These are phyloP conservation scores for Neckera pumila DNA, from an alignment of 225 moss, liverwort and hornwort species.

Conservation along the genomic window DNA sequence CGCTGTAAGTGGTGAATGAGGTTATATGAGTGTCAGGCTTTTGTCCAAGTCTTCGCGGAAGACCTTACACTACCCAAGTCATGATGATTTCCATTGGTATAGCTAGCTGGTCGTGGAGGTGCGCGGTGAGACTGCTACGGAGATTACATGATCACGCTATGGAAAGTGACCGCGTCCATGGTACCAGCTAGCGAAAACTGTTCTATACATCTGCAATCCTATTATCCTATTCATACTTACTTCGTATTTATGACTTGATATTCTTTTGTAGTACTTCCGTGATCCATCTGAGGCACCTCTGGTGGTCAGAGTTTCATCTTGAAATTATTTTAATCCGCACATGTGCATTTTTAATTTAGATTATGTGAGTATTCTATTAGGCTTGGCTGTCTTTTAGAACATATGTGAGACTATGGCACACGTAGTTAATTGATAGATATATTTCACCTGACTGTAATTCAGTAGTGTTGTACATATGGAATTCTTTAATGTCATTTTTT, in stretches of 20 bases:
- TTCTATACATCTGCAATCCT: constrained; percentile 3
- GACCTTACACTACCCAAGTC: not conserved
- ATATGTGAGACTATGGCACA: not conserved
- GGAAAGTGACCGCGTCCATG: constrained; percentile 16
- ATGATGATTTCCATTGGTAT: constrained; percentile 9
- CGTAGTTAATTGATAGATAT: not conserved
- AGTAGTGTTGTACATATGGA: not conserved
- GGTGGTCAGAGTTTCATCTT: not conserved
- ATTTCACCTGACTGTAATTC: not conserved
- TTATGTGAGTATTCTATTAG: not conserved
- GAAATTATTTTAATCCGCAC: not conserved
- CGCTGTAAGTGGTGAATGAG: not conserved
- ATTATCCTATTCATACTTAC: not conserved
- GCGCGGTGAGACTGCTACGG: constrained; percentile 4
- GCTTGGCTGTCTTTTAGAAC: not conserved
- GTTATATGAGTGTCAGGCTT: not conserved
- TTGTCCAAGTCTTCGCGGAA: not conserved
- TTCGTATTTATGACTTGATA: not conserved
- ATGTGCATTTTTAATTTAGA: not conserved
- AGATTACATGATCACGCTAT: constrained; percentile 21
- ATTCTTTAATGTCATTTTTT: not conserved
- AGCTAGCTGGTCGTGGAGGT: constrained; percentile 13
- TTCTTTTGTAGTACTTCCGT: not conserved
- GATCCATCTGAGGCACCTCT: not conserved
- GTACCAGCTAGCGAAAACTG: constrained; percentile 7